Evolutionary conservation across 352 stramenopile species (phyloP).

Genomic region (Thraustochytrium striatum): DNA sequence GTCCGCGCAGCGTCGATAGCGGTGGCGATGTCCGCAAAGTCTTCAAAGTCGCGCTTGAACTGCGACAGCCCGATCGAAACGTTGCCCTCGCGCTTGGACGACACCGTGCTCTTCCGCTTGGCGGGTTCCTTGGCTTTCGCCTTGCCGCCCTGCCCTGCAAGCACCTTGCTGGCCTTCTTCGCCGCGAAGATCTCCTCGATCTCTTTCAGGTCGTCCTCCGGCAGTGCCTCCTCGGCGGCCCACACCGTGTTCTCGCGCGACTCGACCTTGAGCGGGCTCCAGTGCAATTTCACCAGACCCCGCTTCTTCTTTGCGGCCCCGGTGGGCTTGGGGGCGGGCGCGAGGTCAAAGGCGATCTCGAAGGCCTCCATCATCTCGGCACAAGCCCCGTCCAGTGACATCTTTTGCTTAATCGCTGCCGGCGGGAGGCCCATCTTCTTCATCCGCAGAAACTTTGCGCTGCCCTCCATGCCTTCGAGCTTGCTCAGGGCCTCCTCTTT

Average conservation of each 20-base stretch:
- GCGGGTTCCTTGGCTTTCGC: not conserved
- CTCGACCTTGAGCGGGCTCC: conserved; percentile 29
- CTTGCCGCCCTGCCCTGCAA: not conserved
- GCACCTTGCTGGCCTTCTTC: conserved; percentile 8
- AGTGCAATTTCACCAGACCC: conserved; percentile 24
- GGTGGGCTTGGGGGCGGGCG: not conserved
- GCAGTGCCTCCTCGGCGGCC: not conserved
- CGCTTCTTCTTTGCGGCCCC: conserved; percentile 4
- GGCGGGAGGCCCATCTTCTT: conserved; percentile 61
- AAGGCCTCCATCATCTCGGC: conserved; percentile 4
- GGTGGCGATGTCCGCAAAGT: not conserved
- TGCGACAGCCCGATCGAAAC: conserved; percentile 26
- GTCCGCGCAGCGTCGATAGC: conserved; percentile 34
- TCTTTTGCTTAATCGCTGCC: conserved; percentile 61
- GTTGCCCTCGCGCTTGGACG: conserved; percentile 45
- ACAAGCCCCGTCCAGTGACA: conserved; percentile 57
- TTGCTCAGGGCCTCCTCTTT: not conserved
- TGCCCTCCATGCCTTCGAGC: not conserved
- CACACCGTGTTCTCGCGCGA: conserved; percentile 43
- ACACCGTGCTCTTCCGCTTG: conserved; percentile 17
- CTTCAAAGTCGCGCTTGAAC: not conserved
- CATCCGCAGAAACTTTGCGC: conserved; percentile 60
- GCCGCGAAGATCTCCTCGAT: conserved; percentile 34
- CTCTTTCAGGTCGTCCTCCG: conserved; percentile 31
- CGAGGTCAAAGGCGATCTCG: conserved; percentile 5